Evolutionary conservation across 805 yeast species (phyloP), one percentile per base, ranked within the genome.

Genomic region (Nakazawaea anatomiae): DNA sequence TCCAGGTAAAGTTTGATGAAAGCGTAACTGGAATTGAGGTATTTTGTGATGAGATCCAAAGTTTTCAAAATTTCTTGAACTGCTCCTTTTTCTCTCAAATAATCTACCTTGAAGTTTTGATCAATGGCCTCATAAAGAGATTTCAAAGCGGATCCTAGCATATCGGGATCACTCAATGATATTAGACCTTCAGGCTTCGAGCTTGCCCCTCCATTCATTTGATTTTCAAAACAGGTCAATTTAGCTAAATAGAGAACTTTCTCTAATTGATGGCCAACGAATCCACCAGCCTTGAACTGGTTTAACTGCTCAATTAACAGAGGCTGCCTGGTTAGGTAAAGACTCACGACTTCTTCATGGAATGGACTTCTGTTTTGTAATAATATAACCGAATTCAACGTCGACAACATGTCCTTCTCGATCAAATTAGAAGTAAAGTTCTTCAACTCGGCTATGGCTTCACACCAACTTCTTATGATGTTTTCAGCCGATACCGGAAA

Each of bases 111-210:
- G 5, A 62, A 50, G 46, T 64, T 66, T 34, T 67, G 70, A 51
- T 67, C 67, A 34, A 65, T 51, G 6, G 65, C 40, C 47, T 67
- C 70, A 52, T 65, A 66, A 11, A 67, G 12, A 5, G 62, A 57
- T 32, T 54, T 47, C 36, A 66, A 51, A 6, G 65, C 58, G 12
- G 48, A 46, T 14, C 52, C 53, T 9, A 47, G 59, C 32, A 61
- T 25, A 30, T 45, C 39, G 52, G 4, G 53, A 50, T n/a, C 44
- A 42, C 5, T 56, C 11, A n/a, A n/a, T 18, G 25, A 28, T 32
- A 28, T 18, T 30, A 27, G 30, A 42, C 34, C 28, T 12, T n/a
- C 29, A 27, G 29, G 32, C 30, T 10, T 18, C 34, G 10, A 35
- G 38, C 8, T 4, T 34, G 12, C 27, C 6, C 18, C 42, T 28